phyloP scores from a whole-genome alignment of 805 yeast genomes.

The Blastobotrys muscicola region DNA sequence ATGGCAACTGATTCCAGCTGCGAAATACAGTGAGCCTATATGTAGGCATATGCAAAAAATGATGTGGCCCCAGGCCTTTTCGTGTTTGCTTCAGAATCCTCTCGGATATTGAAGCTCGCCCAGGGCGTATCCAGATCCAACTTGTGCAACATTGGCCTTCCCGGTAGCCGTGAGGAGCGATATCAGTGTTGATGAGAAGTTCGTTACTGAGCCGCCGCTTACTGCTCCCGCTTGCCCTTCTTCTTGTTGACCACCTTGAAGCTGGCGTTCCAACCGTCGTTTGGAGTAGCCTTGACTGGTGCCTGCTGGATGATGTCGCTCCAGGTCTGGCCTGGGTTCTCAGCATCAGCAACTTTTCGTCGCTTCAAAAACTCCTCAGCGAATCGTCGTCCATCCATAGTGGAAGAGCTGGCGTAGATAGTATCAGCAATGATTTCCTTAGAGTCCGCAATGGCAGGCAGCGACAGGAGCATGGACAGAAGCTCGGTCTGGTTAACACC shows the following conservation, averaged over 20 bases:
- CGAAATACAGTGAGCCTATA: too few relatives aligned
- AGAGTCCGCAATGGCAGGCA: conserved; percentile 70
- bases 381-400: conserved; percentile 91
- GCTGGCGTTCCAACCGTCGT: conserved; percentile 32
- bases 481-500: conserved; percentile 74
- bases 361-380: conserved; percentile 82
- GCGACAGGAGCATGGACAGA: conserved; percentile 64
- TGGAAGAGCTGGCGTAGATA: conserved; percentile 74
- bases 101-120: too few relatives aligned
- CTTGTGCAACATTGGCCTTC: too few relatives aligned
- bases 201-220: too few relatives aligned
- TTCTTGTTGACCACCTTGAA: conserved; percentile 60
- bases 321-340: conserved; percentile 50
- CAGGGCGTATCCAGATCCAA: too few relatives aligned
- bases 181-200: too few relatives aligned
- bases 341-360: conserved; percentile 59
- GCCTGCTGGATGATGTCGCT: conserved; percentile 48
- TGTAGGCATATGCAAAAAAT: too few relatives aligned
- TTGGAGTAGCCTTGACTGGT: conserved; percentile 21
- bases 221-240: conserved; percentile 19
- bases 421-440: conserved; percentile 86
- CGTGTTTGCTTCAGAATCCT: too few relatives aligned
- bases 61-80: too few relatives aligned
- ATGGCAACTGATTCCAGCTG: conserved; percentile 34
- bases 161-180: too few relatives aligned